phyloP scores from a whole-genome alignment of 1,284 basidiomycete species.

The Phlebopus sp. region DNA sequence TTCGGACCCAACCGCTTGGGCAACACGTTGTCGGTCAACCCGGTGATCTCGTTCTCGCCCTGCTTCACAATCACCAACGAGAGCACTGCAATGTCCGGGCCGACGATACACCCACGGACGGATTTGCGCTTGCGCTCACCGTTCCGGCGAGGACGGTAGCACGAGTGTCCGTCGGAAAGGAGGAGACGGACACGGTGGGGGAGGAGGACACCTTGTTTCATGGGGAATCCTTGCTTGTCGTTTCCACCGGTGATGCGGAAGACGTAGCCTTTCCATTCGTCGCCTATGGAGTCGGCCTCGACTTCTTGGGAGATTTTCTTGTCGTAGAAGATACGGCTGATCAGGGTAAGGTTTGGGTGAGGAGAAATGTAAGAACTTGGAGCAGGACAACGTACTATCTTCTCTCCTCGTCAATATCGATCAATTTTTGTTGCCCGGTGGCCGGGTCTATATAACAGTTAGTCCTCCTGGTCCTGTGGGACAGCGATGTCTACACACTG shows the following conservation, averaged over 20 bases:
- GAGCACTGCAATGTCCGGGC: slow-evolving; percentile 93
- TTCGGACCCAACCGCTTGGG: slow-evolving; percentile 97
- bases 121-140: slow-evolving; percentile 99
- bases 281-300: slow-evolving; percentile 85
- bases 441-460: slow-evolving; percentile 67
- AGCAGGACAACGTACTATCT: slow-evolving; percentile 58
- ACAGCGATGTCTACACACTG: slow-evolving; percentile 53
- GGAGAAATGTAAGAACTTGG: not conserved
- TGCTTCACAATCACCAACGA: slow-evolving; percentile 97
- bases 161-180: slow-evolving; percentile 94
- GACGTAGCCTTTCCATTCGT: slow-evolving; percentile 97
- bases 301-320: slow-evolving; percentile 97
- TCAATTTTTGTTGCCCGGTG: slow-evolving; percentile 95
- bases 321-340: slow-evolving; percentile 91
- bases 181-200: slow-evolving; percentile 94
- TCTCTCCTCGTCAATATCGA: slow-evolving; percentile 93
- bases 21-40: slow-evolving; percentile 89
- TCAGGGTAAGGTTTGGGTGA: slow-evolving; percentile 13
- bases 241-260: slow-evolving; percentile 97
- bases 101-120: slow-evolving; percentile 97
- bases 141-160: slow-evolving; percentile 90
- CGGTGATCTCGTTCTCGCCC: slow-evolving; percentile 90
- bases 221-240: slow-evolving; percentile 97
- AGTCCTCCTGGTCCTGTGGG: slow-evolving; percentile 2
- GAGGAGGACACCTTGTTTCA: slow-evolving; percentile 99